Conservation (phyloP, 106 monocot species). For the Allium cepa region DNA sequence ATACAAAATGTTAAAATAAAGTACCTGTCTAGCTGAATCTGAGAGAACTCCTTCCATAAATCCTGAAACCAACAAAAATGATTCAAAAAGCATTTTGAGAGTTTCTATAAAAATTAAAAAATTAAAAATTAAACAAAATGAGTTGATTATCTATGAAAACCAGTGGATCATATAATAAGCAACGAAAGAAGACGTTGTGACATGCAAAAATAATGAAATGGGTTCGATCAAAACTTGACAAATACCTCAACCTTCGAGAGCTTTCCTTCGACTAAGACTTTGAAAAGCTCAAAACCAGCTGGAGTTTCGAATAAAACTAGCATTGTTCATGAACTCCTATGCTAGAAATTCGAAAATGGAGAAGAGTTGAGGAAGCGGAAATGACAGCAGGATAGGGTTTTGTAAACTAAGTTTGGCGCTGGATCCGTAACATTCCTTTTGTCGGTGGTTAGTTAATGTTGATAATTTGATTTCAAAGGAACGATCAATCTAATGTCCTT, state of each 20-base stretch:
- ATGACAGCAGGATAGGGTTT: background rate
- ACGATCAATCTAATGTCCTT: no score
- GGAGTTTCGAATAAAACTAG: conserved; percentile 23
- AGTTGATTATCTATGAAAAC: no score
- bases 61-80: conserved; percentile 34
- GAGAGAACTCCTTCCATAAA: conserved; percentile 73
- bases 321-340: conserved; percentile 1
- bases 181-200: no score
- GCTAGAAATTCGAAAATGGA: background rate
- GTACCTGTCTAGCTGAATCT: conserved; percentile 69
- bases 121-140: no score
- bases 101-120: no score
- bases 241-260: conserved; percentile 21
- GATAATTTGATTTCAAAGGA: no score
- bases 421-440: no score
- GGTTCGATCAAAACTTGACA: background rate
- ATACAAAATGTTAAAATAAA: background rate
- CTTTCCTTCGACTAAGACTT: conserved; percentile 24
- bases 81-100: no score
- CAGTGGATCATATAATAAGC: no score
- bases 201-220: background rate
- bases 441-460: no score
- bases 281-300: conserved; percentile 22
- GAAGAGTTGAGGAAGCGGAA: background rate
- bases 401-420: no score